Percentiles rank a stretch among this genome's conserved stretches.
Conservation (phyloP, 2,329 filamentous ascomycete species). For the Sporothrix phasma region DNA sequence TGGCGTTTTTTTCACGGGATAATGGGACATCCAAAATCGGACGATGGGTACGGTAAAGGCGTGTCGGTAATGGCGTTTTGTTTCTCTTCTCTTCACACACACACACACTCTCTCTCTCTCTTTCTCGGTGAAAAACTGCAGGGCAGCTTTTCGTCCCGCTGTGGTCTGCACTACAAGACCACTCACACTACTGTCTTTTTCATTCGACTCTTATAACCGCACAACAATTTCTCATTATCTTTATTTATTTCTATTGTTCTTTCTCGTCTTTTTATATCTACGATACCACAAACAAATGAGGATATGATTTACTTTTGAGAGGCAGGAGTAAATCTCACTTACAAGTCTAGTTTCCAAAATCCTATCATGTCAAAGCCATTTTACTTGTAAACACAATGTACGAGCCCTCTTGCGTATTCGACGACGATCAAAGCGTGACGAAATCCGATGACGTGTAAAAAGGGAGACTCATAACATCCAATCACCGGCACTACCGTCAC, state of each 20-base stretch:
- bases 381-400: neutral
- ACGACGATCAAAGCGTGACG: too few relatives aligned
- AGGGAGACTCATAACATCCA: too few relatives aligned
- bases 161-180: neutral
- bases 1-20: neutral
- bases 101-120: too few relatives aligned
- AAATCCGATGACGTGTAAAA: too few relatives aligned
- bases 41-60: neutral
- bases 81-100: neutral
- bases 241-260: neutral
- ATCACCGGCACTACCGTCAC: too few relatives aligned
- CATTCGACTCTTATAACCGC: neutral
- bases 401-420: neutral
- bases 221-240: neutral
- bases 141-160: slow-evolving; percentile 6
- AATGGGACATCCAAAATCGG: neutral
- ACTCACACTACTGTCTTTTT: neutral
- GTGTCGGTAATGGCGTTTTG: neutral
- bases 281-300: slow-evolving; percentile 10
- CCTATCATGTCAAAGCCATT: neutral
- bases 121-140: slow-evolving; percentile 1
- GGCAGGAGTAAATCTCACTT: neutral
- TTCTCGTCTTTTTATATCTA: neutral
- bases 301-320: slow-evolving; percentile 1
- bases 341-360: neutral